A percentile compares a stretch with the other conserved stretches of the same genome.
Evolutionary conservation across 306 rosid species (phyloP).

Genomic region (Vigna radiata): DNA sequence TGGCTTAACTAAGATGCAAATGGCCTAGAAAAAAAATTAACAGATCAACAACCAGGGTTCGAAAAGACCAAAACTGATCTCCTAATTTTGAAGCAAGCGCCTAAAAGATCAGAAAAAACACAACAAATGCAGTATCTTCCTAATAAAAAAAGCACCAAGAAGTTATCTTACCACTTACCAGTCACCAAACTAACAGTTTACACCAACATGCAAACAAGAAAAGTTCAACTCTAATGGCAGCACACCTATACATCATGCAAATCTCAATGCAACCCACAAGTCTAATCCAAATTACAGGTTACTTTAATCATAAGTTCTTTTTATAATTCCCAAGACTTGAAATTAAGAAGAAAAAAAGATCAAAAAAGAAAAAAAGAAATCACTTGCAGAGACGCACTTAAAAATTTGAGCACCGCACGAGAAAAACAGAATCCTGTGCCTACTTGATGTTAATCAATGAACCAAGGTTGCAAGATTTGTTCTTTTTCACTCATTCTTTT

Average conservation of each 20-base stretch:
- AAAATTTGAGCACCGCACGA: constrained; percentile 6
- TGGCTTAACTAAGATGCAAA: not conserved
- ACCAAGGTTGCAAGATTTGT: constrained; percentile 30
- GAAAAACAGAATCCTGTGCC: constrained; percentile 8
- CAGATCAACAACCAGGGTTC: not conserved
- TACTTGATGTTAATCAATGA: not conserved
- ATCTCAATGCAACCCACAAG: constrained; percentile 8
- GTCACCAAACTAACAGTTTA: constrained; percentile 24
- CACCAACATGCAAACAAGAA: constrained; percentile 33
- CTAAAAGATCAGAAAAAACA: not conserved
- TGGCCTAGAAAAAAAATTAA: not conserved
- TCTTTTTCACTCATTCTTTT: constrained; percentile 29
- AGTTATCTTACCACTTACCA: constrained; percentile 6
- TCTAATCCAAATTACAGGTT: not conserved
- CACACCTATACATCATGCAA: constrained; percentile 26
- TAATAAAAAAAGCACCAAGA: constrained; percentile 27
- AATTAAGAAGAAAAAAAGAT: not conserved
- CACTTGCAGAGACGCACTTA: not conserved
- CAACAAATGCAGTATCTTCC: not conserved
- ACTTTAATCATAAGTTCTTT: not conserved
- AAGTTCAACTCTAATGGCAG: constrained; percentile 35
- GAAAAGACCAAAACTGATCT: not conserved
- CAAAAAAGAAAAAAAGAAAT: not conserved
- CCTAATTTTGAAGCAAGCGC: constrained; percentile 6
- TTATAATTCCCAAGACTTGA: not conserved